Conservation (phyloP, 805 yeast species). For the Candida boleticola region DNA sequence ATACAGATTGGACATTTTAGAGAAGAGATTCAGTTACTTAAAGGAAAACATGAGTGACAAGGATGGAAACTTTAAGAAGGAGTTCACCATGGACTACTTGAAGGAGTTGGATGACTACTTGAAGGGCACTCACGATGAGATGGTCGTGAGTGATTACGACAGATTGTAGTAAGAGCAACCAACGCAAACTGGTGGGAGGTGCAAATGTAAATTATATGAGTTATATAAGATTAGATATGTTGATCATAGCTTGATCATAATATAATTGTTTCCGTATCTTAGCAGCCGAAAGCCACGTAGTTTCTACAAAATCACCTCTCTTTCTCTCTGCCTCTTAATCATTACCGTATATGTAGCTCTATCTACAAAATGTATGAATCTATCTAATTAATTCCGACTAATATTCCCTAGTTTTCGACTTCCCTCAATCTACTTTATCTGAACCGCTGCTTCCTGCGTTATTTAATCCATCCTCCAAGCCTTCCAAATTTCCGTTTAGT, state of each 20-base stretch:
- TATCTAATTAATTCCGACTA: too few relatives aligned
- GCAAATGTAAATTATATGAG: too few relatives aligned
- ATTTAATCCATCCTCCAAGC: constrained; percentile 11
- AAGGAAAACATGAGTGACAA: constrained; percentile 11
- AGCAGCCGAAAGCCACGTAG: too few relatives aligned
- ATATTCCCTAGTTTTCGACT: too few relatives aligned
- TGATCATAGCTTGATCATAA: too few relatives aligned
- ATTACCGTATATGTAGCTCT: too few relatives aligned
- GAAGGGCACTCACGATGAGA: constrained; percentile 22
- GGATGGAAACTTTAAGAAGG: constrained; percentile 25
- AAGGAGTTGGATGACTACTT: constrained; percentile 23
- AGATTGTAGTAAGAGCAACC: neutral
- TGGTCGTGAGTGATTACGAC: constrained; percentile 16
- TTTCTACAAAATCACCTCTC: too few relatives aligned
- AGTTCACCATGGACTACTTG: constrained; percentile 16
- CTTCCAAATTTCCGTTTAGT: constrained; percentile 12
- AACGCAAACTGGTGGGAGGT: too few relatives aligned
- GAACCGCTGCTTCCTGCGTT: constrained; percentile 22
- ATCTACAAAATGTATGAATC: too few relatives aligned
- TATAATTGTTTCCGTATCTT: too few relatives aligned
- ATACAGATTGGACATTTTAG: constrained; percentile 26
- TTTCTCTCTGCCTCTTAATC: too few relatives aligned
- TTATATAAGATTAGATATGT: too few relatives aligned
- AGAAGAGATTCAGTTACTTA: constrained; percentile 22
- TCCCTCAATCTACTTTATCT: constrained; percentile 20